A percentile compares a stretch with the other conserved stretches of the same genome.
These are phyloP conservation scores for Hyphopichia buzzinii DNA, from an alignment of 1,139 yeast species.

Conservation along the genomic window DNA sequence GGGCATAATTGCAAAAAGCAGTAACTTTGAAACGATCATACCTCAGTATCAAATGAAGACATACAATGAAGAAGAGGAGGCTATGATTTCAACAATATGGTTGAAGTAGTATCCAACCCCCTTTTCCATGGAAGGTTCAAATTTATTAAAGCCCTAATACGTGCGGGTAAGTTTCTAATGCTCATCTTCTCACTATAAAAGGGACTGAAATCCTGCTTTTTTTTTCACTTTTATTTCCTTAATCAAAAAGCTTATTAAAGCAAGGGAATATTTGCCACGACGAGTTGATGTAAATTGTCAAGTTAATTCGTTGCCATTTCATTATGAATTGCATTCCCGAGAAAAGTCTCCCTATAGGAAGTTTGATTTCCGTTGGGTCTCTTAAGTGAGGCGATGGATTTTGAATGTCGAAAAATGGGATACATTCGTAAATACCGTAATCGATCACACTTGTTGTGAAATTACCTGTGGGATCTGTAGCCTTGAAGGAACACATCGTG, in stretches of 20 bases:
- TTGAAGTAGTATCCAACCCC: no score
- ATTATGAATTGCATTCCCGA: conserved; percentile 45
- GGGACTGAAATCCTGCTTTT: neutral
- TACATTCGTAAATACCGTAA: conserved; percentile 25
- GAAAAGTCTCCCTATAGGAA: conserved; percentile 56
- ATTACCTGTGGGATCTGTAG: no score
- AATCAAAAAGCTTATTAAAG: conserved; percentile 55
- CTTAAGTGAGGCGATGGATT: conserved; percentile 51
- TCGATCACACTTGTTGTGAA: no score
- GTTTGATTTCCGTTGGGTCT: conserved; percentile 53
- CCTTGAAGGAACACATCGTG: no score
- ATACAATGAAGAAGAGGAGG: no score
- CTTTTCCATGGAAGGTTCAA: no score
- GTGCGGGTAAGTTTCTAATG: neutral
- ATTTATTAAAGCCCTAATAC: neutral
- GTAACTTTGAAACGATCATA: no score
- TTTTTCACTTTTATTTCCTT: conserved; percentile 23
- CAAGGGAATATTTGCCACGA: conserved; percentile 70
- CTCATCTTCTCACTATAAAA: conserved; percentile 3
- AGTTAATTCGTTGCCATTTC: conserved; percentile 69
- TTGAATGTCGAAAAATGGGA: conserved; percentile 65
- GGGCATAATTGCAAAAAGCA: no score
- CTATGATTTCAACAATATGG: no score
- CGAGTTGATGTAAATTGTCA: conserved; percentile 60
- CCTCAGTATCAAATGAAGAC: no score